Base-by-base conservation (phyloP, 1,139 yeast genomes). In the Fermentozyma sake region DNA sequence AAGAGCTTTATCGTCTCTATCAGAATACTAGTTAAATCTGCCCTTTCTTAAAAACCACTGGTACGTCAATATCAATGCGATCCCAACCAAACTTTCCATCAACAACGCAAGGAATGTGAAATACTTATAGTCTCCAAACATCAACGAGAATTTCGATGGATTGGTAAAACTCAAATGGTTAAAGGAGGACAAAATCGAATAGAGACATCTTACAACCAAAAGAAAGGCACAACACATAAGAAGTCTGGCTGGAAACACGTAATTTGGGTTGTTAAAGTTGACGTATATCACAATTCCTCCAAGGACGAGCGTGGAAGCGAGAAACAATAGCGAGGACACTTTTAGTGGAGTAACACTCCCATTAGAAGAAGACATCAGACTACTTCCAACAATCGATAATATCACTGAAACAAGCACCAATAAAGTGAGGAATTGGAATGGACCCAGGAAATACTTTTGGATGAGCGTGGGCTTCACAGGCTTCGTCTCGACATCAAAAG, bases 101-200 rank as follows among this genome's bases (percentile, higher is more conserved):
- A 34, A 10, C 12, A 47, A 37, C 1, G 31, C 48, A 34, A 48
- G 18, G 23, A 45, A 46, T 7, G 48, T 35, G 21, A 43, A 48
- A 32, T 46, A 48, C 29, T 39, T 31, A 32, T 39, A 48, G 23
- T 46, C 39, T n/a, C 52, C 53, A 20, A 37, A 40, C 14, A 48
- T 18, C 18, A 48, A 31, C 9, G 39, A 27, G 28, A 36, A 47
- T 26, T 44, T 33, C 18, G 41, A 37, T 7, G 46, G 40, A 7
- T 26, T 12, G 4, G 27, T 24, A 21, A 47, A 33, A 20, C 31
- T 29, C 18, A 38, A 22, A 4, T 44, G 44, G n/a, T 35, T 28
- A 31, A 46, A 43, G 1, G 51, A 35, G 9, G 37, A 24, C 20
- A 44, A 11, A 4, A 47, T 24, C 12, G 47, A 34, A 27, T 44